Conservation (phyloP, 108 stramenopile species). For the Cyclotella cryptica region DNA sequence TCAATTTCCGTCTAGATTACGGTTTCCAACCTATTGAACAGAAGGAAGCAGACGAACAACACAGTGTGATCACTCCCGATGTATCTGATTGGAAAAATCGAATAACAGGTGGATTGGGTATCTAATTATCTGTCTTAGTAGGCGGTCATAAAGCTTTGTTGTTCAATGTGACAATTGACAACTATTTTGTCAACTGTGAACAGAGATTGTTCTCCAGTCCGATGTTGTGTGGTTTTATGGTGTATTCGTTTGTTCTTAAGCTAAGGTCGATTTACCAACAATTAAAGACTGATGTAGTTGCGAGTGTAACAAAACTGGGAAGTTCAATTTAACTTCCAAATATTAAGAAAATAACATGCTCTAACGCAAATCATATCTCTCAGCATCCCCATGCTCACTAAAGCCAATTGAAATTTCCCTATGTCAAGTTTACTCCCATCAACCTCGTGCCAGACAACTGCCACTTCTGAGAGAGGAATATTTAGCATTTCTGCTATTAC, state of each 20-base stretch:
- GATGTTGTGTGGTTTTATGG: too few relatives aligned
- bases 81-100: slow-evolving; percentile 41
- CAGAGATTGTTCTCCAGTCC: too few relatives aligned
- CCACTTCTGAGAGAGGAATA: slow-evolving; percentile 68
- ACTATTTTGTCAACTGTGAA: too few relatives aligned
- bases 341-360: slow-evolving; percentile 72
- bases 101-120: slow-evolving; percentile 28
- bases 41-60: neutral
- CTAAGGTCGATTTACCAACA: too few relatives aligned
- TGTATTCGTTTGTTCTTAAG: too few relatives aligned
- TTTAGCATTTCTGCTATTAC: slow-evolving; percentile 55
- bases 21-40: slow-evolving; percentile 63
- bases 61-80: neutral
- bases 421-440: slow-evolving; percentile 84
- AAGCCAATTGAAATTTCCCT: slow-evolving; percentile 59
- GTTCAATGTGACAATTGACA: too few relatives aligned
- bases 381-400: slow-evolving; percentile 77
- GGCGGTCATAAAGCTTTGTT: neutral
- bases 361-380: slow-evolving; percentile 90
- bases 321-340: slow-evolving; percentile 63
- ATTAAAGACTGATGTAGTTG: too few relatives aligned
- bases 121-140: neutral
- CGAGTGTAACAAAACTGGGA: neutral
- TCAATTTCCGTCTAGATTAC: slow-evolving; percentile 46
- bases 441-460: slow-evolving; percentile 84